Conservation (phyloP, 805 yeast species). For the Ogataea henricii region DNA sequence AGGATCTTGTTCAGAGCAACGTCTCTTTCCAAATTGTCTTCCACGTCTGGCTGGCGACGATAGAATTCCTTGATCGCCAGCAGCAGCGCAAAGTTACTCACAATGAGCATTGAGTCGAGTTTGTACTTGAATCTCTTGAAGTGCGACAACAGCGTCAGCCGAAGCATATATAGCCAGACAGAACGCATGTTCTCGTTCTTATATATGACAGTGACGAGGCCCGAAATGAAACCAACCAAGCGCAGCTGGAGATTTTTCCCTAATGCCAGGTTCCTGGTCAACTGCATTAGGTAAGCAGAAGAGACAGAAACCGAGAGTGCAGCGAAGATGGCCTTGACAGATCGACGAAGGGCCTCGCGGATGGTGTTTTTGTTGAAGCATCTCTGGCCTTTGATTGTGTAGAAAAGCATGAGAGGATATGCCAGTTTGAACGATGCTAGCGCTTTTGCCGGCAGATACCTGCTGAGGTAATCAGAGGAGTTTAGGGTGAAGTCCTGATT, state of each 20-base stretch:
- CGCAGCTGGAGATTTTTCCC: slow-evolving; percentile 7
- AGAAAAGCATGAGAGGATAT: slow-evolving; percentile 16
- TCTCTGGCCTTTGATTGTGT: slow-evolving; percentile 6
- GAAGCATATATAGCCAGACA: slow-evolving; percentile 24
- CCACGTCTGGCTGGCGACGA: neutral
- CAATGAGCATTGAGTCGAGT: slow-evolving; percentile 17
- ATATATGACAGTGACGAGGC: slow-evolving; percentile 15
- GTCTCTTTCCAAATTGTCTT: slow-evolving; percentile 10
- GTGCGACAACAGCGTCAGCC: slow-evolving; percentile 22
- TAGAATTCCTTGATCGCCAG: slow-evolving; percentile 19
- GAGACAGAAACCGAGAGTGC: slow-evolving; percentile 13
- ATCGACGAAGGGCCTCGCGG: slow-evolving; percentile 6
- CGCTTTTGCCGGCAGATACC: slow-evolving; percentile 14
- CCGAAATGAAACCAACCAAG: slow-evolving; percentile 19
- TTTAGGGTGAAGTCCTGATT: neutral
- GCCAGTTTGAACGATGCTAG: slow-evolving; percentile 16
- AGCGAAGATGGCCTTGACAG: slow-evolving; percentile 15
- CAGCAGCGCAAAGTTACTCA: slow-evolving; percentile 15
- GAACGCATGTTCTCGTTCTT: slow-evolving; percentile 17
- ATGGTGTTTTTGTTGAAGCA: slow-evolving; percentile 11
- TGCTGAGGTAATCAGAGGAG: neutral
- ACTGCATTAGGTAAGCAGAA: slow-evolving; percentile 5
- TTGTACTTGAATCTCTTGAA: slow-evolving; percentile 12
- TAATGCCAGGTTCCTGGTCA: neutral
- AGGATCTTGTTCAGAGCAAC: slow-evolving; percentile 9